Percentiles rank a stretch among this genome's conserved stretches.
These are phyloP conservation scores for Hericium alpestre DNA, from an alignment of 768 basidiomycete species.

Conservation along the genomic window DNA sequence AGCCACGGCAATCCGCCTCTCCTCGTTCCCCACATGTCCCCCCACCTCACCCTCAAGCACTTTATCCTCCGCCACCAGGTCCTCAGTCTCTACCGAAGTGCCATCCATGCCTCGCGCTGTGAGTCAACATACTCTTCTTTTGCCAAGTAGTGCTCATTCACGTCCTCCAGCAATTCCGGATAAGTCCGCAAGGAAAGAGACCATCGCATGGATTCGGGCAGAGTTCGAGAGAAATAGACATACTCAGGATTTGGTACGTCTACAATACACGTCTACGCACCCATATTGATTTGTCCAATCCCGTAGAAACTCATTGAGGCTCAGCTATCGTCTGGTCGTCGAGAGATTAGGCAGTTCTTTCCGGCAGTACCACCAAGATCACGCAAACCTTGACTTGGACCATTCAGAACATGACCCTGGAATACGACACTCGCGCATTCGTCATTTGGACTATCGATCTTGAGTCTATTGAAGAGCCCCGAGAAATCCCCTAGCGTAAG, in stretches of 20 bases:
- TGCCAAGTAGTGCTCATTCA: conserved; percentile 4
- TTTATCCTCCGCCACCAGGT: conserved; percentile 60
- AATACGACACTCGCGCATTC: too few species aligned
- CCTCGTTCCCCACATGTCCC: too few species aligned
- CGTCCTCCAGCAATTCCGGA: conserved; percentile 50
- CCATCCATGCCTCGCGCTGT: conserved; percentile 66
- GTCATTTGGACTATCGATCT: too few species aligned
- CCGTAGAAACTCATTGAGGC: conserved; percentile 48
- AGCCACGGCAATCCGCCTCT: neutral
- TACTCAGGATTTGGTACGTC: conserved; percentile 45
- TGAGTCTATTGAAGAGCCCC: too few species aligned
- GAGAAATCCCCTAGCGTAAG: too few species aligned
- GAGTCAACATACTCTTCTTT: conserved; percentile 9
- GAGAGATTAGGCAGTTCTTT: conserved; percentile 55
- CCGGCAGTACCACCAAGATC: conserved; percentile 19
- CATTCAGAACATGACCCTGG: too few species aligned
- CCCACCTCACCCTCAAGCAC: conserved; percentile 48
- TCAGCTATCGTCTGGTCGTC: conserved; percentile 40
- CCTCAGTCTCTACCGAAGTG: conserved; percentile 51
- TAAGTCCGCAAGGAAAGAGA: conserved; percentile 49
- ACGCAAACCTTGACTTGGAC: too few species aligned
- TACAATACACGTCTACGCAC: too few species aligned
- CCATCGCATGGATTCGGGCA: conserved; percentile 58
- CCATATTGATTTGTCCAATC: too few species aligned
- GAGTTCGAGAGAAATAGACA: conserved; percentile 59